A percentile compares a stretch with the other conserved stretches of the same genome.
These are phyloP conservation scores for Globisporangium irregulare DNA, from an alignment of 352 stramenopile species.

Conservation along the genomic window DNA sequence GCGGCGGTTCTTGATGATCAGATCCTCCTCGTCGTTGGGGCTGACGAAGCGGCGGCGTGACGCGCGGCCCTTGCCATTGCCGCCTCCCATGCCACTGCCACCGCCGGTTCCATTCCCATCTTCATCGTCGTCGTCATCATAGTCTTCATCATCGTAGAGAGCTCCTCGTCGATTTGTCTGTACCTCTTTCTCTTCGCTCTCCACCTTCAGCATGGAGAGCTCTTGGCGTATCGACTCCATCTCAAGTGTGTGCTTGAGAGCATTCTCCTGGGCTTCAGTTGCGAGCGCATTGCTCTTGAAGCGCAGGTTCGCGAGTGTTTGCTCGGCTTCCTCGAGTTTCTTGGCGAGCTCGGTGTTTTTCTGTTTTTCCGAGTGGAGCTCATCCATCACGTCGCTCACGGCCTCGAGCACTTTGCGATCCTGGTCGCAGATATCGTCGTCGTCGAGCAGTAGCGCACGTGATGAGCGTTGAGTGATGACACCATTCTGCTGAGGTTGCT, in stretches of 20 bases:
- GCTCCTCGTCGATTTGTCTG: constrained; percentile 32
- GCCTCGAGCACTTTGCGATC: constrained; percentile 61
- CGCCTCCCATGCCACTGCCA: constrained; percentile 1
- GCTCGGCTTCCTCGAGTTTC: constrained; percentile 45
- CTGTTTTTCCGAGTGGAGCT: constrained; percentile 35
- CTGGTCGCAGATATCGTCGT: constrained; percentile 58
- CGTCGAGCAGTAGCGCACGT: constrained; percentile 14
- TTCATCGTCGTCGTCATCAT: constrained; percentile 25
- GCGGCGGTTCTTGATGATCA: constrained; percentile 55
- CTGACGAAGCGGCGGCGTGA: constrained; percentile 24
- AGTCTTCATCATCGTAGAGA: neutral
- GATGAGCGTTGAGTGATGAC: neutral
- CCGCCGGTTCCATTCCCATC: constrained; percentile 26
- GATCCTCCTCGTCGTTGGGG: constrained; percentile 37
- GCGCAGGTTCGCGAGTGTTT: constrained; percentile 39
- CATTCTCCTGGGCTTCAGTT: constrained; percentile 37
- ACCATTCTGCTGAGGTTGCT: neutral
- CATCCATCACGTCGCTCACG: constrained; percentile 50
- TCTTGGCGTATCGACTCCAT: constrained; percentile 39
- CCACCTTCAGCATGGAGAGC: constrained; percentile 22
- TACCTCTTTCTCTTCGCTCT: constrained; percentile 39
- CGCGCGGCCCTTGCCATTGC: constrained; percentile 15
- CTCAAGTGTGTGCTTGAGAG: constrained; percentile 30
- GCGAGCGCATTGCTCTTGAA: constrained; percentile 55
- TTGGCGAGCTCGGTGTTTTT: constrained; percentile 31